Conservation (phyloP, 805 yeast genomes). For the Ogataea sp. region DNA sequence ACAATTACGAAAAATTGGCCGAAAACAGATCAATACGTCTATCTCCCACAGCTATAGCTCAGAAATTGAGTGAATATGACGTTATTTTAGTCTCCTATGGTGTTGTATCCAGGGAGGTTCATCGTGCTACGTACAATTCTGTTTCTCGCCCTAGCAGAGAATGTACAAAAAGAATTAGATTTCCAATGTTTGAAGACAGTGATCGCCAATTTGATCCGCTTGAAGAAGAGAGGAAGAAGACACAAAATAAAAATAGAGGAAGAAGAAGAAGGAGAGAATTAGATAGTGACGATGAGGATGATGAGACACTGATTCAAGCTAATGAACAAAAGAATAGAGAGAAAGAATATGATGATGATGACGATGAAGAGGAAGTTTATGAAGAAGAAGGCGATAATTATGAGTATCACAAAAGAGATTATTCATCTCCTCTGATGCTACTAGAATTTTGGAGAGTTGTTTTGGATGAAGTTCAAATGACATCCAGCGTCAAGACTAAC, state of each 20-base stretch:
- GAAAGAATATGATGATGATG: too few species aligned
- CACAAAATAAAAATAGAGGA: slow-evolving; percentile 10
- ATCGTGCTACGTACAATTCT: slow-evolving; percentile 69
- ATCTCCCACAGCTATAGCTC: slow-evolving; percentile 34
- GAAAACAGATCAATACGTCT: slow-evolving; percentile 14
- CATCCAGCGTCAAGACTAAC: slow-evolving; percentile 60
- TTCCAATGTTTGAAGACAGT: slow-evolving; percentile 3
- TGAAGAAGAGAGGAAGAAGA: background rate
- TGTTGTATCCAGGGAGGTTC: slow-evolving; percentile 65
- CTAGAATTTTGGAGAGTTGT: slow-evolving; percentile 86
- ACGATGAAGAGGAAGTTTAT: too few species aligned
- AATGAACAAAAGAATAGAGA: too few species aligned
- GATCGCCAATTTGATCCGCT: slow-evolving; percentile 2
- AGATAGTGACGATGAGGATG: too few species aligned
- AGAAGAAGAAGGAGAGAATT: slow-evolving; percentile 11
- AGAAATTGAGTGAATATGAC: slow-evolving; percentile 55
- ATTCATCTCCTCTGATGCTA: slow-evolving; percentile 75
- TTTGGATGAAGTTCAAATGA: slow-evolving; percentile 93
- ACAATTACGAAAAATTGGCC: slow-evolving; percentile 24
- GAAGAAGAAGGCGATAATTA: too few species aligned
- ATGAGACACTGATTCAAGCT: too few species aligned
- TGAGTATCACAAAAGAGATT: slow-evolving; percentile 35
- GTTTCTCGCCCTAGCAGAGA: slow-evolving; percentile 38
- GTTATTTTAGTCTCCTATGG: slow-evolving; percentile 75
- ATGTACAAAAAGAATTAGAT: slow-evolving; percentile 22